Conservation (phyloP, 345 rosid species). For the Adansonia digitata region DNA sequence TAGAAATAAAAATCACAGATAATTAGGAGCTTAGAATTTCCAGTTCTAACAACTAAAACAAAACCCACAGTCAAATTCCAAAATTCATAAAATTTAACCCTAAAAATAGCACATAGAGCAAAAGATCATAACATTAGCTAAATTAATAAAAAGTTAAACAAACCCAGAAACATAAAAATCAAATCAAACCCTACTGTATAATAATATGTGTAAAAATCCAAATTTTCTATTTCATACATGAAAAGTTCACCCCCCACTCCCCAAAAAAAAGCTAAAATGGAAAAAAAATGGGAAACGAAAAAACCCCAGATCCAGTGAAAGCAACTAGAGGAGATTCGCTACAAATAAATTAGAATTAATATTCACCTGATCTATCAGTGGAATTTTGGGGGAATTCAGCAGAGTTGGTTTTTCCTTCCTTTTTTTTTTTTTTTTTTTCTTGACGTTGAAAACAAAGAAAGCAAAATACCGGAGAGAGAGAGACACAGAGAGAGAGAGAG, state of each 20-base stretch:
- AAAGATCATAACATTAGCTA: neutral
- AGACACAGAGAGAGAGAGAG: neutral
- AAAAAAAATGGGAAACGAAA: neutral
- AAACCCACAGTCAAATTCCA: neutral
- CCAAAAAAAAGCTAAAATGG: neutral
- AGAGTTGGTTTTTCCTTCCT: neutral
- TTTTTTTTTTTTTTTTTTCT: neutral
- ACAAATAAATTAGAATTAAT: neutral
- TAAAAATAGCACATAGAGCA: neutral
- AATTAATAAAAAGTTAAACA: neutral
- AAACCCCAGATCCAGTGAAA: neutral
- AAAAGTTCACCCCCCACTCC: neutral
- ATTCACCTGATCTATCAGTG: neutral
- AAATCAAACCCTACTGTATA: neutral
- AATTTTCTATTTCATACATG: neutral
- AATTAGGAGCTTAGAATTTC: neutral
- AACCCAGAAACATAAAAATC: neutral
- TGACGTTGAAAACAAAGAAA: neutral
- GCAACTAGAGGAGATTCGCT: neutral
- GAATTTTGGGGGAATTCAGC: neutral
- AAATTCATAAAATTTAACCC: neutral
- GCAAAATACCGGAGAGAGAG: neutral
- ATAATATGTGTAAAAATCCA: neutral
- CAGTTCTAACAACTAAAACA: neutral
- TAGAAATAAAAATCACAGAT: neutral